Evolutionary conservation across 2,329 filamentous ascomycete genomes (phyloP), one percentile per base, ranked within the genome.

Genomic region (Alternaria sp.): DNA sequence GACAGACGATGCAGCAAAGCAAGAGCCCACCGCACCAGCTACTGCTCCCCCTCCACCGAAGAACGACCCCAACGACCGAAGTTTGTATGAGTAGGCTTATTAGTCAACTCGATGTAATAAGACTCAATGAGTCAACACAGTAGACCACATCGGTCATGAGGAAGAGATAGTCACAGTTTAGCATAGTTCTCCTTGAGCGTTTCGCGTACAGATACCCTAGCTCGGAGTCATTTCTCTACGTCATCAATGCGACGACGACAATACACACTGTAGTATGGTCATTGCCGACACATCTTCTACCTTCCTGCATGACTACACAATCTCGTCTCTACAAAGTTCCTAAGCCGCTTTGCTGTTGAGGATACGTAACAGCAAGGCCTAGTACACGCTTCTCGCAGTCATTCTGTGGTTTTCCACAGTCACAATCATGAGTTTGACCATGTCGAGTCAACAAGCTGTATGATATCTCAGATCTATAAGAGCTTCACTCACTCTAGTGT

Each of bases 51-150:
- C 61, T 5, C 62, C 61, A 1, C 61, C 52, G 11, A 70, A 66
- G 57, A 63, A 65, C 11, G 66, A 70, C 25, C 55, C 65, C 5
- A 66, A 66, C n/a, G 59, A 72, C 32, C 49, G 62, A n/a, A 64
- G 63, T 36, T 28, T 72, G 15, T 73, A 72, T 46, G 65, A 67
- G 26, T 72, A 67, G 59, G 28, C n/a, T 23, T n/a, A n/a, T 23
- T 25, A 32, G 15, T 15, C 28, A 36, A 17, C 49, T 36, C 19
- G 8, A 40, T 23, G 30, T 40, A 52, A 23, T 23, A 3, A 32
- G 11, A 15, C 12, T 32, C 8, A 5, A 55, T 23, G 40, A 28
- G 25, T 55, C 23, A 45, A 44, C 8, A 30, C 15, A 15, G 17
- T n/a, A 28, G 6, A 30, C 23, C n/a, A 13, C 10, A n/a, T 45